Conservation (phyloP, 768 basidiomycete species). For the Podaxis carcinomalis region DNA sequence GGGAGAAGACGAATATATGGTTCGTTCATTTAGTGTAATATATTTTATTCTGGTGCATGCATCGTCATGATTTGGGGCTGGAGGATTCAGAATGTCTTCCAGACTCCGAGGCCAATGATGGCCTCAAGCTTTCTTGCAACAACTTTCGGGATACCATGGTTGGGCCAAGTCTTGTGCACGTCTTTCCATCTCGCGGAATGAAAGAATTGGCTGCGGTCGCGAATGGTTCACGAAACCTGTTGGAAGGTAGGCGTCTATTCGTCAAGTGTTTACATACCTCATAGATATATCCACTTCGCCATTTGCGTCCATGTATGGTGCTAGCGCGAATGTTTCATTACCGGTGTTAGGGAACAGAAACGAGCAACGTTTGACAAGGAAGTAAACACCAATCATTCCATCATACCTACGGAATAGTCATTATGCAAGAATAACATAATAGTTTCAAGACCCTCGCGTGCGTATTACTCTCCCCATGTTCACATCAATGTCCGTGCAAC, state of each 20-base stretch:
- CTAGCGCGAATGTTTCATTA: conserved; percentile 83
- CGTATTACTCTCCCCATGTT: conserved; percentile 94
- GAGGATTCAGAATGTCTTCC: conserved; percentile 69
- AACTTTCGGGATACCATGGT: conserved; percentile 83
- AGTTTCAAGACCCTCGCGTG: conserved; percentile 56
- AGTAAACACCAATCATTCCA: conserved; percentile 84
- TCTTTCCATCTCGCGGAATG: conserved; percentile 89
- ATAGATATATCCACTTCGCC: conserved; percentile 92
- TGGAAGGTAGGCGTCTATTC: background rate
- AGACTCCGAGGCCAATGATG: conserved; percentile 86
- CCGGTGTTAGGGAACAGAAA: conserved; percentile 83
- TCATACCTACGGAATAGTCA: conserved; percentile 61
- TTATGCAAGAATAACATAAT: background rate
- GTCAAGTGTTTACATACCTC: conserved; percentile 49
- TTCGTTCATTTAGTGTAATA: background rate
- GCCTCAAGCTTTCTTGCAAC: conserved; percentile 88
- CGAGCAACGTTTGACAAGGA: conserved; percentile 89
- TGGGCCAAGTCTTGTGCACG: conserved; percentile 85
- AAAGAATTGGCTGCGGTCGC: conserved; percentile 84
- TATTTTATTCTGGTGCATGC: background rate
- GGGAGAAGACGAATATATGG: background rate
- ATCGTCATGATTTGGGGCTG: background rate
- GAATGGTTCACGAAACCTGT: conserved; percentile 36
- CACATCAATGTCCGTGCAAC: conserved; percentile 69
- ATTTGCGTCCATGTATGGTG: conserved; percentile 92